A percentile compares a stretch with the other conserved stretches of the same genome.
Conservation (phyloP, 1,284 basidiomycete species). For the Megacollybia platyphylla region DNA sequence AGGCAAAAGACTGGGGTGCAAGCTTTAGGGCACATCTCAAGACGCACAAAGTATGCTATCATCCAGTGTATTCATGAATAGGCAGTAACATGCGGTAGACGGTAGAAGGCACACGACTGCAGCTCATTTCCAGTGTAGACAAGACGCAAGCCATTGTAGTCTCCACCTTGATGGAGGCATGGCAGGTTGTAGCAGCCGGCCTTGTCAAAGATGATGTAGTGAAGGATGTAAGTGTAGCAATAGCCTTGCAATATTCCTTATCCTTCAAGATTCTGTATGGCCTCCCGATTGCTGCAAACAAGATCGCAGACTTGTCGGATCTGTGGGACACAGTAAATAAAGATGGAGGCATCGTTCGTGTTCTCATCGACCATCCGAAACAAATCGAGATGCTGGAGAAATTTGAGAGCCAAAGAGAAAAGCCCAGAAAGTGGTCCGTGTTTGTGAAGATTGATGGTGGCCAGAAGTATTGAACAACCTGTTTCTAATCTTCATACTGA, state of each 20-base stretch:
- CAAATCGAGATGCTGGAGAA: conserved; percentile 58
- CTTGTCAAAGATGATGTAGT: conserved; percentile 63
- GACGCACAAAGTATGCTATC: conserved; percentile 56
- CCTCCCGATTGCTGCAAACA: conserved; percentile 58
- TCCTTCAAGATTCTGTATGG: conserved; percentile 65
- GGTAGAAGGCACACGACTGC: conserved; percentile 55
- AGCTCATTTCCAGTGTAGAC: conserved; percentile 43
- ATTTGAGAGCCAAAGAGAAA: conserved; percentile 30
- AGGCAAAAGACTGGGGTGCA: conserved; percentile 51
- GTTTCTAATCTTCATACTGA: neutral
- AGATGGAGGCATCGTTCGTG: conserved; percentile 42
- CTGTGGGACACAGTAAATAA: conserved; percentile 44
- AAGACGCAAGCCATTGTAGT: conserved; percentile 54
- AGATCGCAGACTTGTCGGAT: conserved; percentile 55
- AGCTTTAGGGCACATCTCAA: conserved; percentile 76
- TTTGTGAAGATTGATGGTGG: conserved; percentile 80
- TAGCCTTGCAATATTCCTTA: conserved; percentile 4
- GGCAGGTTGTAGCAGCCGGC: conserved; percentile 58
- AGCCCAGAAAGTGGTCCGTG: conserved; percentile 48
- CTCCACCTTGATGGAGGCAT: conserved; percentile 73
- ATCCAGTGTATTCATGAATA: neutral
- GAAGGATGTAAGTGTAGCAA: conserved; percentile 45
- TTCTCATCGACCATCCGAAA: conserved; percentile 67
- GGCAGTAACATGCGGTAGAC: conserved; percentile 30
- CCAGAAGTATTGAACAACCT: conserved; percentile 40